A percentile compares a stretch with the other conserved stretches of the same genome.
Evolutionary conservation across 2,329 filamentous ascomycete genomes (phyloP).

Genomic region (Hypoxylon sp.): DNA sequence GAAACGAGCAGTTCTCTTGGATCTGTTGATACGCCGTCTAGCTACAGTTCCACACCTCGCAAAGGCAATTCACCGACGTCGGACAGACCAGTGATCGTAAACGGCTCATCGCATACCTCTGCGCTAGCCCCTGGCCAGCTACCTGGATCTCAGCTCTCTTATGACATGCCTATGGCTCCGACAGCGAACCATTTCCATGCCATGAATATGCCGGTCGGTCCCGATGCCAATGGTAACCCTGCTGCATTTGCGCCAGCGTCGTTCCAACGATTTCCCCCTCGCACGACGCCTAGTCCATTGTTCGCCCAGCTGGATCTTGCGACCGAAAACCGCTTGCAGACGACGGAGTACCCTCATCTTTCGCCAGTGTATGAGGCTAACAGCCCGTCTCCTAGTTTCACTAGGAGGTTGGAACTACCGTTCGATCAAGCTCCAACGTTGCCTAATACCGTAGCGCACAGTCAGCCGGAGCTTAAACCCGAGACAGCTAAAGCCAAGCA

Average conservation of each 20-base stretch:
- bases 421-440: conserved; percentile 38
- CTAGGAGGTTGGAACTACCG: conserved; percentile 60
- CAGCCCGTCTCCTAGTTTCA: conserved; percentile 73
- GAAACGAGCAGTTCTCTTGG: conserved; percentile 37
- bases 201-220: conserved; percentile 35
- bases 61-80: conserved; percentile 44
- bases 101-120: conserved; percentile 39
- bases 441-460: conserved; percentile 19
- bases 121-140: conserved; percentile 20
- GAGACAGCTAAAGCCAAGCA: conserved; percentile 43
- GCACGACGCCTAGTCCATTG: conserved; percentile 56
- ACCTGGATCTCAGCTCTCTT: conserved; percentile 38
- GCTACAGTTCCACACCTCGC: conserved; percentile 33
- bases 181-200: conserved; percentile 30
- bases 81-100: conserved; percentile 61
- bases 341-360: conserved; percentile 61
- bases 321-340: conserved; percentile 54
- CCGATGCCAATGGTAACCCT: conserved; percentile 22
- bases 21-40: conserved; percentile 31
- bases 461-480: conserved; percentile 33
- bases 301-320: conserved; percentile 67
- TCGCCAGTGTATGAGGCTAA: conserved; percentile 79
- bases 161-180: conserved; percentile 42
- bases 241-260: conserved; percentile 16
- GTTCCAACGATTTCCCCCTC: conserved; percentile 46